These are phyloP conservation scores for Citropsis articulata DNA, from an alignment of 345 rosid species.

Conservation along the genomic window DNA sequence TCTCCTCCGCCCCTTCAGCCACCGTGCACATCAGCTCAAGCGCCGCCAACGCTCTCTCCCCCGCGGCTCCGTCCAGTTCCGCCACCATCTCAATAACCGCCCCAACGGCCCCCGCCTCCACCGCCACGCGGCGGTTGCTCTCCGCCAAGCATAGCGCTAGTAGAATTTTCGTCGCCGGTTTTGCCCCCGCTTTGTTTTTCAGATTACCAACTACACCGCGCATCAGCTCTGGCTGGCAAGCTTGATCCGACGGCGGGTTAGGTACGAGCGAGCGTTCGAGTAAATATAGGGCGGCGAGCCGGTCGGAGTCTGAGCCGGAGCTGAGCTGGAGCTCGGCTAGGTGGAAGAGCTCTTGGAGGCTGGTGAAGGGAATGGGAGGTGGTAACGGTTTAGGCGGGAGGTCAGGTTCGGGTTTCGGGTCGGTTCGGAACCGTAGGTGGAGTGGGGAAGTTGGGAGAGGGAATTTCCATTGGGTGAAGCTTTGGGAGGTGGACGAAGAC, in stretches of 20 bases:
- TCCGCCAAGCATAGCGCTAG: conserved; percentile 77
- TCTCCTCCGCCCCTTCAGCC: conserved; percentile 70
- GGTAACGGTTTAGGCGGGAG: conserved; percentile 31
- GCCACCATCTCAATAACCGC: conserved; percentile 63
- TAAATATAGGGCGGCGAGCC: conserved; percentile 63
- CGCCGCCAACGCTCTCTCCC: conserved; percentile 76
- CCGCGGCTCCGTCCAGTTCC: conserved; percentile 68
- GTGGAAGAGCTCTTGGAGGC: conserved; percentile 64
- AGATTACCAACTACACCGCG: conserved; percentile 53
- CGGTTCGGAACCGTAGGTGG: not conserved
- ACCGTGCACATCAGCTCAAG: conserved; percentile 82
- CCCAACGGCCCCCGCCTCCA: conserved; percentile 70
- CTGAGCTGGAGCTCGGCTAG: conserved; percentile 64
- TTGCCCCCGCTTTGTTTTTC: conserved; percentile 45
- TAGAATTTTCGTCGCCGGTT: conserved; percentile 68
- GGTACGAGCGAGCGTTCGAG: conserved; percentile 71
- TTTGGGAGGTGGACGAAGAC: conserved; percentile 74
- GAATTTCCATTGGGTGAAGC: conserved; percentile 90
- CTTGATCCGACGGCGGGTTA: conserved; percentile 69
- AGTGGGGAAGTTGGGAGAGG: conserved; percentile 36
- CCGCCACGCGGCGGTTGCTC: conserved; percentile 75
- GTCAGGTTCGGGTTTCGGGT: not conserved
- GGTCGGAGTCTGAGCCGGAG: conserved; percentile 52
- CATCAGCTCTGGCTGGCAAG: conserved; percentile 70
- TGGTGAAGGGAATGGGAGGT: conserved; percentile 39